These are phyloP conservation scores for Hymenoscyphus occultus DNA, from an alignment of 2,329 filamentous ascomycete species.

Conservation along the genomic window DNA sequence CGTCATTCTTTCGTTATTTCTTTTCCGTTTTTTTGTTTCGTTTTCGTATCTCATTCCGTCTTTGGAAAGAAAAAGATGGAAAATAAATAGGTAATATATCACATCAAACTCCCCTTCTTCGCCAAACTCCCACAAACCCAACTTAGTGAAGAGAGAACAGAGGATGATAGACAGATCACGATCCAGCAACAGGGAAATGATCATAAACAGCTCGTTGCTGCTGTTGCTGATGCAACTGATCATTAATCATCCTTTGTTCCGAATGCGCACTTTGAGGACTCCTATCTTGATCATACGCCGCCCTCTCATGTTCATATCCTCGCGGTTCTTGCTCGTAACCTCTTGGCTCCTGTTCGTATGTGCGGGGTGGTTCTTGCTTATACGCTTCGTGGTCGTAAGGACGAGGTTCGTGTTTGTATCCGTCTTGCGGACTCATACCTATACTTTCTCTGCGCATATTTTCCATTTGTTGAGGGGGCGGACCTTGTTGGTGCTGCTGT, in stretches of 20 bases:
- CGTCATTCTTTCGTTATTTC: not conserved
- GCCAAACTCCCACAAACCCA: not conserved
- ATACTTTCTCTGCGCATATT: not conserved
- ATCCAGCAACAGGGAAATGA: not conserved
- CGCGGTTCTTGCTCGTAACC: not conserved
- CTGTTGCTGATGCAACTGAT: conserved; percentile 8
- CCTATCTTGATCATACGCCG: not conserved
- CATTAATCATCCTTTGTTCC: conserved; percentile 6
- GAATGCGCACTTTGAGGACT: conserved; percentile 4
- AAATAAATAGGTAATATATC: not conserved
- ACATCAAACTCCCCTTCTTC: not conserved
- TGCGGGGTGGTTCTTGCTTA: not conserved
- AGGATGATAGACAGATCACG: not conserved
- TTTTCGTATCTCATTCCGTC: not conserved
- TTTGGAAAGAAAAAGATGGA: not conserved
- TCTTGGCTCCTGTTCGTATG: conserved; percentile 1
- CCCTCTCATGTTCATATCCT: not conserved
- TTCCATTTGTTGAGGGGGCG: not conserved
- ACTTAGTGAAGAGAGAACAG: too few species aligned
- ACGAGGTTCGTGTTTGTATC: conserved; percentile 1
- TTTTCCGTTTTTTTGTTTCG: not conserved
- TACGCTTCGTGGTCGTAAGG: not conserved
- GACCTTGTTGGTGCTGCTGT: conserved; percentile 1
- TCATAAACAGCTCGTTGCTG: conserved; percentile 2
- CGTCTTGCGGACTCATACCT: not conserved